Conservation (phyloP, 1,139 yeast species). For the Hyphopichia buzzinii region DNA sequence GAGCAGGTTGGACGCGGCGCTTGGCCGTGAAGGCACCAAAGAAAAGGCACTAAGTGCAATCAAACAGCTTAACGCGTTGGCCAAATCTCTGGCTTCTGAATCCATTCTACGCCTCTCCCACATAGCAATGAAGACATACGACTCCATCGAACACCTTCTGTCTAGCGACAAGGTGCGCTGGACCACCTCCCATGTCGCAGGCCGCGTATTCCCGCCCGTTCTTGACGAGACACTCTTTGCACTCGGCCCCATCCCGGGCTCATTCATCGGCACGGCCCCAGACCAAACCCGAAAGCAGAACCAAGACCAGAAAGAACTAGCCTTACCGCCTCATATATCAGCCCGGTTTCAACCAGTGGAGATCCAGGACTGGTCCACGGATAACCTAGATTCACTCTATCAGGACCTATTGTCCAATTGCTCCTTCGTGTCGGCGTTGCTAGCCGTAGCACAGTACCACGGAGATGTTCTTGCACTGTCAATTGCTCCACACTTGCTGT, state of each 20-base stretch:
- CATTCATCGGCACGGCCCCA: no score
- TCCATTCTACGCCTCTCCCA: no score
- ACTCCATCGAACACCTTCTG: slow-evolving; percentile 3
- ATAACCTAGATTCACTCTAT: slow-evolving; percentile 27
- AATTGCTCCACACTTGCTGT: slow-evolving; percentile 26
- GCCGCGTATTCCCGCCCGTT: slow-evolving; percentile 35
- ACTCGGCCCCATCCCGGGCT: no score
- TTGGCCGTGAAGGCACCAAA: slow-evolving; percentile 3
- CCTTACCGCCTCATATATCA: slow-evolving; percentile 17
- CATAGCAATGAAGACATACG: background rate
- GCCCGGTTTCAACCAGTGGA: slow-evolving; percentile 11
- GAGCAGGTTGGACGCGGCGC: slow-evolving; percentile 1
- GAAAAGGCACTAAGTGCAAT: background rate
- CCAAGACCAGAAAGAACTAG: slow-evolving; percentile 8
- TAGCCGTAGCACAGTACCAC: slow-evolving; percentile 35
- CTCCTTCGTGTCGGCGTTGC: slow-evolving; percentile 68
- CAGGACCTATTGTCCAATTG: slow-evolving; percentile 70
- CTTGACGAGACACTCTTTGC: slow-evolving; percentile 8
- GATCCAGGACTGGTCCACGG: slow-evolving; percentile 17
- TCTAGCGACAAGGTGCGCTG: slow-evolving; percentile 34
- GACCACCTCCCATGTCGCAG: slow-evolving; percentile 40
- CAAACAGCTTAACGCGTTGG: background rate
- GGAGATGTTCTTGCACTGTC: slow-evolving; percentile 13
- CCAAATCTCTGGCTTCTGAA: no score
- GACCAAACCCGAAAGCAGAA: no score